phyloP scores from a whole-genome alignment of 805 yeast species.

The Teunomyces cretensis region DNA sequence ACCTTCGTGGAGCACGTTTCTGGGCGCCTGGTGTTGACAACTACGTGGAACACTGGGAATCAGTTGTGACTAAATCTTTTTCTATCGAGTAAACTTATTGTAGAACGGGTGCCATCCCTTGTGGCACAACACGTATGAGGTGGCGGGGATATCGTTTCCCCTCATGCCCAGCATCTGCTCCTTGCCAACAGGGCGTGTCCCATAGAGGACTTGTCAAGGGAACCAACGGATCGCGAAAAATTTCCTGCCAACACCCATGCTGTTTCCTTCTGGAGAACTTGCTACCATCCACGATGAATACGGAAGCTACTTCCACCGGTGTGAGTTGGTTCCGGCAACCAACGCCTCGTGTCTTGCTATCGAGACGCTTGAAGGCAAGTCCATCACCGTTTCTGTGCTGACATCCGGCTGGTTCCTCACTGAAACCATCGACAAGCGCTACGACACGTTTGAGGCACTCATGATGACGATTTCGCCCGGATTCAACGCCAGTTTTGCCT shows the following conservation, averaged over 20 bases:
- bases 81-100: not conserved
- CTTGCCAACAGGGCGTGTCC: no score
- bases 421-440: slow-evolving; percentile 5
- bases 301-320: slow-evolving; percentile 16
- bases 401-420: slow-evolving; percentile 29
- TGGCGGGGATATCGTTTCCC: no score
- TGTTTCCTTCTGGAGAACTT: slow-evolving; percentile 16
- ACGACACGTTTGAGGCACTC: slow-evolving; percentile 30
- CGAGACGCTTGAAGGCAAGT: slow-evolving; percentile 15
- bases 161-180: no score
- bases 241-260: not conserved
- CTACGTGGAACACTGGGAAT: slow-evolving; percentile 42
- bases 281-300: slow-evolving; percentile 20
- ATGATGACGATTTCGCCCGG: slow-evolving; percentile 23
- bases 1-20: slow-evolving; percentile 45
- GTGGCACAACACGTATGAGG: no score
- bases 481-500: slow-evolving; percentile 7
- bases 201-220: no score
- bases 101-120: not conserved
- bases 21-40: slow-evolving; percentile 48
- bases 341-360: slow-evolving; percentile 10
- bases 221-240: not conserved
- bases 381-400: slow-evolving; percentile 20
- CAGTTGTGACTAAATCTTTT: slow-evolving; percentile 43
- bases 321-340: slow-evolving; percentile 10